Conservation (phyloP, 352 stramenopile genomes). For the Lagenidium giganteum region DNA sequence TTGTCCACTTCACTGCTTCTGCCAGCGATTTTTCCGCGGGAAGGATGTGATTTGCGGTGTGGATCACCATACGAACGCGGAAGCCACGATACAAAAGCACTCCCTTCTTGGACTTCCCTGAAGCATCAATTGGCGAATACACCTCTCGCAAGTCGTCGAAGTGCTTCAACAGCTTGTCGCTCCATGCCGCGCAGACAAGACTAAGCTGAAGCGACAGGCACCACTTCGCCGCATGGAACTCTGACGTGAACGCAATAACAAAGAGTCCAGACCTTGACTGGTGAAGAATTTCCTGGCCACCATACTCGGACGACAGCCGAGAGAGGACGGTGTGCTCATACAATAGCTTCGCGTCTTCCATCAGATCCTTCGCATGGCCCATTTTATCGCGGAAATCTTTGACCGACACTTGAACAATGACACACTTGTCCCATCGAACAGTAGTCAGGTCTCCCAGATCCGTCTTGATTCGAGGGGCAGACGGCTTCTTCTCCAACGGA, state of each 20-base stretch:
- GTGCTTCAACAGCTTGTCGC: conserved; percentile 81
- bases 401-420: conserved; percentile 82
- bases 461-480: conserved; percentile 70
- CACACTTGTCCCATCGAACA: conserved; percentile 76
- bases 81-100: conserved; percentile 79
- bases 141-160: conserved; percentile 81
- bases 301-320: conserved; percentile 77
- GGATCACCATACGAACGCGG: conserved; percentile 84
- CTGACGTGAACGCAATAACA: conserved; percentile 78
- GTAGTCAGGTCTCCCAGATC: conserved; percentile 68
- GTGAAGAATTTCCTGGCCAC: conserved; percentile 74
- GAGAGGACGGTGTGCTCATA: conserved; percentile 86
- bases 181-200: conserved; percentile 83
- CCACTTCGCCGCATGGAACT: conserved; percentile 86
- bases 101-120: conserved; percentile 67
- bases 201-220: conserved; percentile 81
- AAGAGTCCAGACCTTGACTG: conserved; percentile 73
- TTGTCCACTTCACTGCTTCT: conserved; percentile 80
- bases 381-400: conserved; percentile 80
- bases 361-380: conserved; percentile 68
- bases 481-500: conserved; percentile 41
- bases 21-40: conserved; percentile 53
- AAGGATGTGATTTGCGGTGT: conserved; percentile 55
- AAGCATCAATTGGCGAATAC: conserved; percentile 42
- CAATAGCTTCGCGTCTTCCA: conserved; percentile 82